Evolutionary conservation across 177 flowering plant species (phyloP).

Genomic region (Vitis hybrid): DNA sequence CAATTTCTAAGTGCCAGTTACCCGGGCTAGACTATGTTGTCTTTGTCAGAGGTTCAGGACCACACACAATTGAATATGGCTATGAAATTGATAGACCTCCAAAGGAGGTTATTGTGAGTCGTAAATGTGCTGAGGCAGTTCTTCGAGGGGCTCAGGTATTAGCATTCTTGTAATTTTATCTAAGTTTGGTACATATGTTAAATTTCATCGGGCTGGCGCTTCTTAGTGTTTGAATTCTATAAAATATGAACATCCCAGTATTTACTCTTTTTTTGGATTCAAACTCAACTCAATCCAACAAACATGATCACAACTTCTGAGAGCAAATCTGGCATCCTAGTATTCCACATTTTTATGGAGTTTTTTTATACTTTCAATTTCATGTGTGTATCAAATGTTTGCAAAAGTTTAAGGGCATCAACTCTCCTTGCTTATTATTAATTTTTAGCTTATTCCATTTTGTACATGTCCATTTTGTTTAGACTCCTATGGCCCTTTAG

Average conservation of each 20-base stretch:
- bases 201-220: not conserved
- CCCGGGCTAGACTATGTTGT: slow-evolving; percentile 89
- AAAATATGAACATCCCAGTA: not conserved
- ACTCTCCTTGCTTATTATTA: no score
- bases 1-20: slow-evolving; percentile 64
- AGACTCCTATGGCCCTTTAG: no score
- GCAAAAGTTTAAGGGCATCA: no score
- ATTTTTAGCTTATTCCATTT: no score
- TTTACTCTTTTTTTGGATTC: not conserved
- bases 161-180: not conserved
- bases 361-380: not conserved
- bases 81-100: slow-evolving; percentile 40
- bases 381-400: not conserved
- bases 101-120: slow-evolving; percentile 91
- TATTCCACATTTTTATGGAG: no score
- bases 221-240: not conserved
- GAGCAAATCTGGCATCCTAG: no score
- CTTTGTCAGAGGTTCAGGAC: slow-evolving; percentile 88
- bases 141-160: slow-evolving; percentile 98
- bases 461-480: no score
- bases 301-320: no score
- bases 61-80: slow-evolving; percentile 68
- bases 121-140: slow-evolving; percentile 99
- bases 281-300: not conserved
- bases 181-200: not conserved